Evolutionary conservation across 2,329 filamentous ascomycete genomes (phyloP), one percentile per base, ranked within the genome.

Genomic region (Magnaporthiopsis rhizophila): DNA sequence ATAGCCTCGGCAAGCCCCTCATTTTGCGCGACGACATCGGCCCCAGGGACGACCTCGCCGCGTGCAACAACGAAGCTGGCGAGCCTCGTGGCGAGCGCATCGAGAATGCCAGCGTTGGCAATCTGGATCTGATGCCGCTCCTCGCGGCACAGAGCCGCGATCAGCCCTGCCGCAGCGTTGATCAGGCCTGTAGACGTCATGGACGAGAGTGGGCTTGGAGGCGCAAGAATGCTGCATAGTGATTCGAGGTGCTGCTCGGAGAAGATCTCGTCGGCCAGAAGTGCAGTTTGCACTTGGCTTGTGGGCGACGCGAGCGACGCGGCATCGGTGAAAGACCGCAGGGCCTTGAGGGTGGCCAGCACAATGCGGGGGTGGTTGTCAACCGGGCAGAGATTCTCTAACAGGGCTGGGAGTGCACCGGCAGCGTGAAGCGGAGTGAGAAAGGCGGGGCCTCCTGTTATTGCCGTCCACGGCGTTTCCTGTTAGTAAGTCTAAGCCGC

Each of bases 371-470:
- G 78, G 28, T 87, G 84, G 65, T 86, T 86, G 65, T 85, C 83
- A 65, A 76, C 77, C 0, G 89, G 87, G 57, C 89, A 88, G n/a
- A 92, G 78, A 66, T 87, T 85, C 69, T 85, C 79, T 65, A 96
- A 79, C 65, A 96, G 81, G n/a, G 85, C 83, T 9, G 86, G 82
- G n/a, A 96, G 78, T 12, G 87, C 81, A 65, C 82, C 81, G 64
- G 87, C 87, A 32, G 87, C 83, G 66, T 92, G 81, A 34, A 98
- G 80, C 21, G 92, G 90, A 8, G 82, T 78, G 58, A 97, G 83
- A 74, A 95, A 97, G 21, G 88, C 80, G 59, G 91, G 86, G 7
- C 94, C 93, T 69, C 90, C 92, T 96, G 72, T 62, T 70, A 58
- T 64, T 57, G 50, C 59, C 63, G 50, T 58, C 63, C 28, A 58